Evolutionary conservation across 306 rosid species (phyloP).

Genomic region (Fragaria iinumae): DNA sequence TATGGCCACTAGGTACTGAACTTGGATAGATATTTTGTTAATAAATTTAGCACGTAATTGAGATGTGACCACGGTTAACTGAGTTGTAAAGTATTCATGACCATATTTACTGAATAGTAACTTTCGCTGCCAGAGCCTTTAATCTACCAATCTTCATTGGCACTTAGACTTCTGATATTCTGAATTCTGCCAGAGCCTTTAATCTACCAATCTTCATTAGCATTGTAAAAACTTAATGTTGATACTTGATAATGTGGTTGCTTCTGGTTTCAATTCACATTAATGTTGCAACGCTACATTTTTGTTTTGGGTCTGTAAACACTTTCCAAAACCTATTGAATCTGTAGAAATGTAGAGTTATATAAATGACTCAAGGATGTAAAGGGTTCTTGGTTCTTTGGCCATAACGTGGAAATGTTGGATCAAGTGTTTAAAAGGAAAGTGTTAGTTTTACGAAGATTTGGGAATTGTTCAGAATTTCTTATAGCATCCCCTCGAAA

Average conservation of each 20-base stretch:
- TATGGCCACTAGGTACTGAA: conserved; percentile 19
- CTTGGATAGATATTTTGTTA: conserved; percentile 12
- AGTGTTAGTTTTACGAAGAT: neutral
- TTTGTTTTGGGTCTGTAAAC: neutral
- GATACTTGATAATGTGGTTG: neutral
- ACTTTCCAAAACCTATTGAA: neutral
- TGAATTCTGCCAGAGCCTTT: conserved; percentile 9
- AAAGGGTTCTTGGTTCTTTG: neutral
- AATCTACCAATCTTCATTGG: conserved; percentile 8
- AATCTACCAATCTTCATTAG: conserved; percentile 5
- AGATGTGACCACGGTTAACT: conserved; percentile 6
- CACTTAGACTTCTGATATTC: neutral
- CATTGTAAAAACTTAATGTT: neutral
- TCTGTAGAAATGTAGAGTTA: neutral
- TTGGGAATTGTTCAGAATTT: neutral
- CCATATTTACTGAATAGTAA: conserved; percentile 18
- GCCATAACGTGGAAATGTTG: neutral
- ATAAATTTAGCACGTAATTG: conserved; percentile 12
- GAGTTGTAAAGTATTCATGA: conserved; percentile 23
- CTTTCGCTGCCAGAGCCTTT: conserved; percentile 15
- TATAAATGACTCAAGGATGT: neutral
- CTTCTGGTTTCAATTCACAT: neutral
- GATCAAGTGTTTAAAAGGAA: neutral
- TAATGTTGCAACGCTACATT: neutral
- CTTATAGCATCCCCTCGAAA: too few species aligned